Evolutionary conservation across 2,329 filamentous ascomycete species (phyloP).

Genomic region (Sordariomycetes sp.): DNA sequence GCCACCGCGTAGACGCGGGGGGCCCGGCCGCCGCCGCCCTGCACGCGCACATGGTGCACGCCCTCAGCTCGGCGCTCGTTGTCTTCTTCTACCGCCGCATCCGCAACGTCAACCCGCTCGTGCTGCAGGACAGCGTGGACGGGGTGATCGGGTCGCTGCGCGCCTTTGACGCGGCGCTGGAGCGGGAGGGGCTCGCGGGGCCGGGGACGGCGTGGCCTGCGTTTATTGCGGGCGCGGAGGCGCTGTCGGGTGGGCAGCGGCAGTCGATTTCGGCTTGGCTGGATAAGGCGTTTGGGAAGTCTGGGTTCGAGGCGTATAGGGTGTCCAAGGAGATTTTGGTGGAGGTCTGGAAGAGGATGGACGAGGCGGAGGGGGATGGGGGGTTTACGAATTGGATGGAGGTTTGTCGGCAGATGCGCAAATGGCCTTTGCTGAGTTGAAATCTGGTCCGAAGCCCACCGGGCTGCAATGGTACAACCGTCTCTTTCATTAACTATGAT

Average conservation of each 20-base stretch:
- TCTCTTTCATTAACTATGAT: no score
- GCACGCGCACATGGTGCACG: constrained; percentile 16
- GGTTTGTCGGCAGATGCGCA: background rate
- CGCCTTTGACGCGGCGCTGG: constrained; percentile 5
- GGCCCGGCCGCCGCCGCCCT: background rate
- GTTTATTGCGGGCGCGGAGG: constrained; percentile 8
- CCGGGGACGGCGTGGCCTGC: constrained; percentile 7
- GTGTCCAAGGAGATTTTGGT: background rate
- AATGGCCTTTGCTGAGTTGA: background rate
- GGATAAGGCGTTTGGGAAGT: background rate
- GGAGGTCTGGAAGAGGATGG: background rate
- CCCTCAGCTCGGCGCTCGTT: constrained; percentile 28
- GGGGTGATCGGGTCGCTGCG: constrained; percentile 4
- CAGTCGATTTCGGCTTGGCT: background rate
- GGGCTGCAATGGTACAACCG: background rate
- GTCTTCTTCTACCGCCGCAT: constrained; percentile 35
- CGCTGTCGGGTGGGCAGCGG: background rate
- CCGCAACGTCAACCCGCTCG: constrained; percentile 5
- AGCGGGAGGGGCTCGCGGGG: constrained; percentile 2
- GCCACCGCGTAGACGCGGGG: background rate
- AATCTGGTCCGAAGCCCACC: background rate
- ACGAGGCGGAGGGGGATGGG: background rate
- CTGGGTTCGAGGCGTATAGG: background rate
- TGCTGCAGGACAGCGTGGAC: constrained; percentile 5
- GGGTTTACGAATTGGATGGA: background rate